Percentiles rank a stretch among this genome's conserved stretches.
Evolutionary conservation across 768 basidiomycete species (phyloP).

Genomic region (Rhizopogon rudus): DNA sequence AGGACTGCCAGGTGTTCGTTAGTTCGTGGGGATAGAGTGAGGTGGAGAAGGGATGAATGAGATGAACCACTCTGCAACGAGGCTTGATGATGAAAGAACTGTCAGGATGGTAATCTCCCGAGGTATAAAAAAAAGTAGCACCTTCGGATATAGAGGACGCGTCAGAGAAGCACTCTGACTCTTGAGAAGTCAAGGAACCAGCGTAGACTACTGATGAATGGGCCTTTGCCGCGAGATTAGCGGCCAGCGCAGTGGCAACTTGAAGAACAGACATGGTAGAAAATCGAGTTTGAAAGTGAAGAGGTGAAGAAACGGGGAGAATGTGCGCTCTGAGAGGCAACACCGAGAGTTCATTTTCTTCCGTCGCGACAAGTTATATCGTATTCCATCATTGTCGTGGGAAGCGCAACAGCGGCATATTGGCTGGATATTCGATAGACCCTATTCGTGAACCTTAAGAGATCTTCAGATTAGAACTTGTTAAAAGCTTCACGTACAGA

Average conservation of each 20-base stretch:
- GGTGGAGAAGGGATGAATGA: slow-evolving; percentile 13
- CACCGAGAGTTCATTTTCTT: slow-evolving; percentile 3
- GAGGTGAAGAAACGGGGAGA: slow-evolving; percentile 2
- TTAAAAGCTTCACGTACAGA: neutral
- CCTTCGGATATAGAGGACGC: slow-evolving; percentile 14
- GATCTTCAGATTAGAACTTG: neutral
- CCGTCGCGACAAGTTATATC: slow-evolving; percentile 30
- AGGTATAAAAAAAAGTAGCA: neutral
- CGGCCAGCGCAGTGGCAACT: slow-evolving; percentile 11
- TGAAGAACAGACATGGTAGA: slow-evolving; percentile 23
- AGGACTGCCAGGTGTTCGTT: slow-evolving; percentile 81
- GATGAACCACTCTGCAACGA: slow-evolving; percentile 17
- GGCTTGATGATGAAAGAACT: slow-evolving; percentile 6
- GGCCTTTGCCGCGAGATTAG: slow-evolving; percentile 23
- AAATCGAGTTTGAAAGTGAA: slow-evolving; percentile 9
- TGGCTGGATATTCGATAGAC: no score
- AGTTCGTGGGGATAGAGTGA: slow-evolving; percentile 17
- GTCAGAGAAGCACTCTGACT: slow-evolving; percentile 12
- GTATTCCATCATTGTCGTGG: slow-evolving; percentile 15
- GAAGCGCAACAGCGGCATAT: slow-evolving; percentile 11
- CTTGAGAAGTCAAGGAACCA: slow-evolving; percentile 3
- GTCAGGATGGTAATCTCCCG: neutral
- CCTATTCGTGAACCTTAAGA: neutral
- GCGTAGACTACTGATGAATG: neutral
- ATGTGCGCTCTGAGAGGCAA: neutral